Conservation (phyloP, 2,329 filamentous ascomycete species). For the Tolypocladium tropicale region DNA sequence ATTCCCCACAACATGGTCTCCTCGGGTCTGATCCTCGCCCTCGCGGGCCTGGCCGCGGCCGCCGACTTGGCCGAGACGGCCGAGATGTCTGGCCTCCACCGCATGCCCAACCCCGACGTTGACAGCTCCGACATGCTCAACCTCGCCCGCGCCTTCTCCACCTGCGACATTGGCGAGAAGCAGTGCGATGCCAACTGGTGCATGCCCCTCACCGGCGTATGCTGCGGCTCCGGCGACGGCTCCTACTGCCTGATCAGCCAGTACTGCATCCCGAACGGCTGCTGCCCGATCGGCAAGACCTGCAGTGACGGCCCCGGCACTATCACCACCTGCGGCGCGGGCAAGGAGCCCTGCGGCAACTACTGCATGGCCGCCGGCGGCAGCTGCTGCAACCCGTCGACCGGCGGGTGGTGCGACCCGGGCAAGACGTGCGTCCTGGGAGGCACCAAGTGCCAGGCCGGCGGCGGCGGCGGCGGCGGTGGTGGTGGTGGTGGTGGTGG, state of each 20-base stretch:
- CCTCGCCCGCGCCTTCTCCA: conserved; percentile 7
- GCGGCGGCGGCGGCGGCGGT: conserved; percentile 4
- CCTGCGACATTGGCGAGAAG: conserved; percentile 12
- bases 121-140: conserved; percentile 5
- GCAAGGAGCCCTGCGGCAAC: conserved; percentile 10
- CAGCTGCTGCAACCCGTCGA: conserved; percentile 10
- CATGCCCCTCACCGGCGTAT: conserved; percentile 17
- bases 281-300: conserved; percentile 19
- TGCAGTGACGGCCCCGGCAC: not conserved
- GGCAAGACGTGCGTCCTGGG: conserved; percentile 6
- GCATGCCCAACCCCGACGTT: conserved; percentile 5
- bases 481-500: not conserved
- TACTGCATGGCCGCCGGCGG: conserved; percentile 11
- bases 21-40: conserved; percentile 15
- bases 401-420: conserved; percentile 9
- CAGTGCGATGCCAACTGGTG: conserved; percentile 18
- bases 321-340: conserved; percentile 6
- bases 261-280: conserved; percentile 18
- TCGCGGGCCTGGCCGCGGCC: conserved; percentile 13
- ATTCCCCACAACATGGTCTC: conserved; percentile 11
- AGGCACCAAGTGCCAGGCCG: conserved; percentile 4
- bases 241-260: conserved; percentile 20
- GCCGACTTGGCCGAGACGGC: conserved; percentile 11
- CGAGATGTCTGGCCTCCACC: conserved; percentile 1
- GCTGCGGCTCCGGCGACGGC: conserved; percentile 16